These are phyloP conservation scores for Somion occarium DNA, from an alignment of 1,284 basidiomycete genomes.

Conservation along the genomic window DNA sequence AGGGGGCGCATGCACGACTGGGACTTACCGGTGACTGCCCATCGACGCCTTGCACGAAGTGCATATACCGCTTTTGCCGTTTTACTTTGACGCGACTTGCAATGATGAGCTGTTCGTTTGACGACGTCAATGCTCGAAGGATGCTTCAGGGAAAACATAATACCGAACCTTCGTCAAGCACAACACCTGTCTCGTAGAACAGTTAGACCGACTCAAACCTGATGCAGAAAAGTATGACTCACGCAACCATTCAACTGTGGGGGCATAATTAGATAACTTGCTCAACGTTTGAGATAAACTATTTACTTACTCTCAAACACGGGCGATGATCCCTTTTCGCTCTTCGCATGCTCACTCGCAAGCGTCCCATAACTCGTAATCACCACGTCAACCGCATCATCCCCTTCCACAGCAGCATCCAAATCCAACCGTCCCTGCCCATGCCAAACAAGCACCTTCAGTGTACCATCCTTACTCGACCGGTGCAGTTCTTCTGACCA, in stretches of 20 bases:
- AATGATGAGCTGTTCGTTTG: constrained; percentile 93
- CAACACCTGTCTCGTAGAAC: constrained; percentile 33
- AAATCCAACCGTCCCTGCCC: constrained; percentile 79
- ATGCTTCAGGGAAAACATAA: not conserved
- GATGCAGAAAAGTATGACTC: constrained; percentile 10
- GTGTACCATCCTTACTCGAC: constrained; percentile 64
- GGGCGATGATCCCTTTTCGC: constrained; percentile 50
- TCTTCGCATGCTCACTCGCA: constrained; percentile 78
- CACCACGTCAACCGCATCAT: constrained; percentile 58
- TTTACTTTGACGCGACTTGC: constrained; percentile 88
- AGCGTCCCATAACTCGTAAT: constrained; percentile 90
- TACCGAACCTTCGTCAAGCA: constrained; percentile 63
- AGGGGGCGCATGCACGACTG: too few species aligned
- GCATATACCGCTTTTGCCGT: constrained; percentile 90
- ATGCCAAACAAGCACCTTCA: constrained; percentile 80
- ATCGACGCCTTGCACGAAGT: constrained; percentile 74
- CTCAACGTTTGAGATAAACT: not conserved
- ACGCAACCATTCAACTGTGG: constrained; percentile 74
- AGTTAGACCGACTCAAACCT: too few species aligned
- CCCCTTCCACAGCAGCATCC: constrained; percentile 33
- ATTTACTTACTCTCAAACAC: constrained; percentile 67
- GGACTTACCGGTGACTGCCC: constrained; percentile 94
- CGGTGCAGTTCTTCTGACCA: constrained; percentile 87
- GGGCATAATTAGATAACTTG: constrained; percentile 6
- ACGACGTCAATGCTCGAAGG: too few species aligned